Percentiles rank a stretch among this genome's conserved stretches.
Evolutionary conservation across 495 filamentous ascomycete species (phyloP).

Genomic region (Penicillium bovifimosum): DNA sequence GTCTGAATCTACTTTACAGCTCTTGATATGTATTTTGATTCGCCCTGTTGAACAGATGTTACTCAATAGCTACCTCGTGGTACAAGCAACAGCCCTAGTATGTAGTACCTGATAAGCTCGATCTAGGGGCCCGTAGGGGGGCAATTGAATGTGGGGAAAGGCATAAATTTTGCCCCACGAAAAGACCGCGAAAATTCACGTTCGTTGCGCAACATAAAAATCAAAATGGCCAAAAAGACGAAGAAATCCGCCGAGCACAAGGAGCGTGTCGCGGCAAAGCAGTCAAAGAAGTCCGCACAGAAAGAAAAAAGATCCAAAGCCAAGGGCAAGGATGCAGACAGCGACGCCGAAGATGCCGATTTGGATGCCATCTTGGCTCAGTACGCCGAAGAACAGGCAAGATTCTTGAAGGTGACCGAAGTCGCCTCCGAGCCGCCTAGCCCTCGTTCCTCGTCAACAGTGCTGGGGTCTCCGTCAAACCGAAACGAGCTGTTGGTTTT

Average conservation of each 20-base stretch:
- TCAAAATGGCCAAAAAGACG: constrained; percentile 45
- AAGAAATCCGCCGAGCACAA: constrained; percentile 53
- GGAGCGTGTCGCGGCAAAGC: constrained; percentile 49
- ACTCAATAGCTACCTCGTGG: not conserved
- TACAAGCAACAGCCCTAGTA: not conserved
- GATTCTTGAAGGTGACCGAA: constrained; percentile 91
- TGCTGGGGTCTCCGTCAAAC: constrained; percentile 79
- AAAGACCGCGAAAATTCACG: constrained; percentile 7
- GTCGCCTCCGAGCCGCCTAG: constrained; percentile 66
- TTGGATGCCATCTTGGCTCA: constrained; percentile 93
- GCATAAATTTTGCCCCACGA: constrained; percentile 27
- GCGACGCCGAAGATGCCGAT: constrained; percentile 87
- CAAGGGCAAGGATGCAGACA: constrained; percentile 57
- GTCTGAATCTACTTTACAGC: not conserved
- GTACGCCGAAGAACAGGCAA: constrained; percentile 77
- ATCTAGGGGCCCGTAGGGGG: constrained; percentile 7
- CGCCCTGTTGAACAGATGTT: not conserved
- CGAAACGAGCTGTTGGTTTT: constrained; percentile 87
- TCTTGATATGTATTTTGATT: not conserved
- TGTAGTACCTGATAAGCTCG: not conserved
- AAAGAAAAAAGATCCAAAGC: constrained; percentile 72
- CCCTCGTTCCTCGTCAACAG: constrained; percentile 68
- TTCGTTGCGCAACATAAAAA: constrained; percentile 16
- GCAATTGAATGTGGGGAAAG: constrained; percentile 17
- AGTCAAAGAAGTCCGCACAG: constrained; percentile 57